Conservation (phyloP, 2,329 filamentous ascomycete genomes). For the Chaetoscypha palmicola region DNA sequence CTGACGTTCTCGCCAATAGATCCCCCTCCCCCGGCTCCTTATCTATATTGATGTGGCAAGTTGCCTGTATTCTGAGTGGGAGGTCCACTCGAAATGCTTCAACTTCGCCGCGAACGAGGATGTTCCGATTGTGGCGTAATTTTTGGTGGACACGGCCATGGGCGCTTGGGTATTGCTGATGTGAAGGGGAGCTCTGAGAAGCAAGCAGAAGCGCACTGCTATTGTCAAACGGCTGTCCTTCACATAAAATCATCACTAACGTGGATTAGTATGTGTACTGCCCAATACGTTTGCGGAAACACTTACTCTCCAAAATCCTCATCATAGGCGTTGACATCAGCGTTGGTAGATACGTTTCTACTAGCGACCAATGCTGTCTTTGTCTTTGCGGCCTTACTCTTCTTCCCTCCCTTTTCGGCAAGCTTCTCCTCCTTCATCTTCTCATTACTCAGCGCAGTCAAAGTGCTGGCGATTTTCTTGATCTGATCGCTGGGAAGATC, state of each 20-base stretch:
- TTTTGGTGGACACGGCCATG: slow-evolving; percentile 7
- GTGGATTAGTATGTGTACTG: slow-evolving; percentile 17
- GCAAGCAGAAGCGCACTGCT: slow-evolving; percentile 11
- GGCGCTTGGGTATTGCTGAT: slow-evolving; percentile 8
- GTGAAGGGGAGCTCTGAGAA: slow-evolving; percentile 4
- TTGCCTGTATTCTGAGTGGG: slow-evolving; percentile 7
- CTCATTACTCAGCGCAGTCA: slow-evolving; percentile 92
- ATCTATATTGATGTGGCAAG: slow-evolving; percentile 4
- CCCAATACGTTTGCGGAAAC: slow-evolving; percentile 34
- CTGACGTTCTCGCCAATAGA: slow-evolving; percentile 12
- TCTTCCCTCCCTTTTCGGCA: slow-evolving; percentile 90
- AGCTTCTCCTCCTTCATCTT: slow-evolving; percentile 99
- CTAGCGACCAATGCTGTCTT: slow-evolving; percentile 74
- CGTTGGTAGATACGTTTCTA: slow-evolving; percentile 46
- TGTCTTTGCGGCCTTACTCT: slow-evolving; percentile 92
- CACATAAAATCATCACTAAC: slow-evolving; percentile 67
- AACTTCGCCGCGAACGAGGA: slow-evolving; percentile 4
- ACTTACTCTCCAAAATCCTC: slow-evolving; percentile 83
- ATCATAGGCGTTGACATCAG: slow-evolving; percentile 73
- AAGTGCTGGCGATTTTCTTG: slow-evolving; percentile 83
- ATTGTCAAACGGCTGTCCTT: slow-evolving; percentile 31
- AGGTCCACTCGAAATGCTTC: slow-evolving; percentile 7
- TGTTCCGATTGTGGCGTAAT: slow-evolving; percentile 7
- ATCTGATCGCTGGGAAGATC: slow-evolving; percentile 88
- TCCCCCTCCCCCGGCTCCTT: slow-evolving; percentile 10